Percentiles rank a stretch among this genome's conserved stretches.
phyloP scores from a whole-genome alignment of 345 rosid genomes.

The Eucalyptus sp. region DNA sequence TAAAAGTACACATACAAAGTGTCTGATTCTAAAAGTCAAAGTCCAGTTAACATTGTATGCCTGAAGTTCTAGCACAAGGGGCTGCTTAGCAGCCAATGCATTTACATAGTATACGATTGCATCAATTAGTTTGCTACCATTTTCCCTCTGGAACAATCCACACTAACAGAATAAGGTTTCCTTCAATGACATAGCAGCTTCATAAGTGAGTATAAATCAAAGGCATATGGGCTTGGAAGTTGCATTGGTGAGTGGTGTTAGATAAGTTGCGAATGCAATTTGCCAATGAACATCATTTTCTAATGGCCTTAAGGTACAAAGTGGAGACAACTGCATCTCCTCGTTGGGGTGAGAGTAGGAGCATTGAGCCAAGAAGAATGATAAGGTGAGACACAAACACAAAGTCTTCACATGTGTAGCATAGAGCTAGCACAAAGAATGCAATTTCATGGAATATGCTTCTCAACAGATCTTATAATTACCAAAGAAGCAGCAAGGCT shows the following conservation, averaged over 20 bases:
- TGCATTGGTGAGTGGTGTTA: not conserved
- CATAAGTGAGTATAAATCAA: not conserved
- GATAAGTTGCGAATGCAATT: not conserved
- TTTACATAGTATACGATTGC: not conserved
- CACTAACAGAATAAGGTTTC: not conserved
- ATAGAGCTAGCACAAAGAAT: not conserved
- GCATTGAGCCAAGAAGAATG: not conserved
- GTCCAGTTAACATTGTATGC: not conserved
- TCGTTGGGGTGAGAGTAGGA: not conserved
- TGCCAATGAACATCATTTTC: not conserved
- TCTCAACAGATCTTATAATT: not conserved
- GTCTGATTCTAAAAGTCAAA: not conserved
- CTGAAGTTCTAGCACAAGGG: not conserved
- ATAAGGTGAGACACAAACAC: not conserved
- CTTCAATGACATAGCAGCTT: not conserved
- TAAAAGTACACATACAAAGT: not conserved
- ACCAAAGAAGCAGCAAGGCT: not conserved
- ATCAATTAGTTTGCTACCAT: not conserved
- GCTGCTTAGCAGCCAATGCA: not conserved
- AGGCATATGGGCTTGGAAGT: not conserved
- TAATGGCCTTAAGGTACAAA: not conserved
- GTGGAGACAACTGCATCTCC: not conserved
- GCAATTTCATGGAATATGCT: not conserved
- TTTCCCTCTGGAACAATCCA: not conserved
- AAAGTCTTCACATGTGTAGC: not conserved